Base-by-base conservation (phyloP, 345 rosid genomes). In the Populus ilicifolia region DNA sequence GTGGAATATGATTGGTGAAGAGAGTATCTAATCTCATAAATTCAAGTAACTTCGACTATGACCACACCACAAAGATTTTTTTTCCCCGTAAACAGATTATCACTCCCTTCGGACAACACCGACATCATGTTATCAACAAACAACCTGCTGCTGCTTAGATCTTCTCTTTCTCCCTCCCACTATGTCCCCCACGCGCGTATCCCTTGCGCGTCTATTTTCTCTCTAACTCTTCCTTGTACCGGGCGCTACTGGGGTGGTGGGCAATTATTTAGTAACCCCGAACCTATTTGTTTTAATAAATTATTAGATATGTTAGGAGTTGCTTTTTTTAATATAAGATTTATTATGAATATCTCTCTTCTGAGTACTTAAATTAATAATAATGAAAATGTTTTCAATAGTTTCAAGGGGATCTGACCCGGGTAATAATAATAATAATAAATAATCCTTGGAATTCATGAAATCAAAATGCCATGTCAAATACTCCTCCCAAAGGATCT, bases 1-100 rank as follows among this genome's bases (percentile, higher is more conserved):
- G 38, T 23, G 79, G 33, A 67, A 74, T 33, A 25, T 81, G 84
- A 84, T 81, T 81, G 84, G 80, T 25, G 0, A 8, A 52, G 38
- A 25, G 77, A 78, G 80, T 52, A 81, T 71, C 80, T 67, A 18
- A 33, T 33, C 36, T 33, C 36, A 33, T 33, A 4, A 33, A 33
- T 33, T 5, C 4, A 33, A 33, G 36, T 33, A 33, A 33, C 36
- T 33, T 33, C 4, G 36, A 33, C 36, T 5, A 33, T 33, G 36
- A 33, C 36, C 36, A 33, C 36, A 33, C 36, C 36, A 33, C 36
- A 4, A 33, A 33, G 36, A 33, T 33, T 33, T 4, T 33, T 30
- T 33, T 33, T 4, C 5, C 35, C 36, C 36, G 36, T 33, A 33
- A 33, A 33, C 36, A 33, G 36, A 33, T 33, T 33, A 74, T 61